Evolutionary conservation across 2,329 filamentous ascomycete genomes (phyloP).

Genomic region (Fusarium sp.): DNA sequence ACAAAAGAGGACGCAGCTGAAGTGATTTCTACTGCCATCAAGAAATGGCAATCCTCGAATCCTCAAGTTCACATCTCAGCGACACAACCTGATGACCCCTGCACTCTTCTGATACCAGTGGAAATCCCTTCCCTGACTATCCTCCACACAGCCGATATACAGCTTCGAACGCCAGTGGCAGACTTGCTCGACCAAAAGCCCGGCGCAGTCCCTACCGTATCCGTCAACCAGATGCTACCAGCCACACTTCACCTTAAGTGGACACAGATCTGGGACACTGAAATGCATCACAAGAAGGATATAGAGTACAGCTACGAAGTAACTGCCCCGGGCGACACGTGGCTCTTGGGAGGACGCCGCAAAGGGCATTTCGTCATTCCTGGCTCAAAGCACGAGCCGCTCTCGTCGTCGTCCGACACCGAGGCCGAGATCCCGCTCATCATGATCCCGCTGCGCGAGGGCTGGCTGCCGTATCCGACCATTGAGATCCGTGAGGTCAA

Average conservation of each 20-base stretch:
- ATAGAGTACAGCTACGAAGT: constrained; percentile 88
- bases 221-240: constrained; percentile 72
- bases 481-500: constrained; percentile 79
- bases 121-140: constrained; percentile 86
- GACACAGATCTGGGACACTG: constrained; percentile 71
- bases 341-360: constrained; percentile 85
- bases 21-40: constrained; percentile 46
- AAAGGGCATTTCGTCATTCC: constrained; percentile 80
- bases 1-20: constrained; percentile 49
- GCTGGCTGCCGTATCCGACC: constrained; percentile 79
- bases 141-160: constrained; percentile 81
- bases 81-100: constrained; percentile 49
- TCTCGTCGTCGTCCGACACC: constrained; percentile 60
- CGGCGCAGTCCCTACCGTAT: constrained; percentile 58
- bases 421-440: constrained; percentile 74
- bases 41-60: constrained; percentile 49
- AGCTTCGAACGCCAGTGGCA: constrained; percentile 57
- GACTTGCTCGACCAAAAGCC: constrained; percentile 45
- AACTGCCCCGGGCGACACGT: constrained; percentile 76
- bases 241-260: constrained; percentile 71
- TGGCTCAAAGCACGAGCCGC: constrained; percentile 52
- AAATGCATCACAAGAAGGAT: constrained; percentile 54
- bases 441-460: constrained; percentile 82
- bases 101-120: constrained; percentile 86
- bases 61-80: constrained; percentile 45